These are phyloP conservation scores for Elsinoe perseae DNA, from an alignment of 2,329 filamentous ascomycete genomes.

Conservation along the genomic window DNA sequence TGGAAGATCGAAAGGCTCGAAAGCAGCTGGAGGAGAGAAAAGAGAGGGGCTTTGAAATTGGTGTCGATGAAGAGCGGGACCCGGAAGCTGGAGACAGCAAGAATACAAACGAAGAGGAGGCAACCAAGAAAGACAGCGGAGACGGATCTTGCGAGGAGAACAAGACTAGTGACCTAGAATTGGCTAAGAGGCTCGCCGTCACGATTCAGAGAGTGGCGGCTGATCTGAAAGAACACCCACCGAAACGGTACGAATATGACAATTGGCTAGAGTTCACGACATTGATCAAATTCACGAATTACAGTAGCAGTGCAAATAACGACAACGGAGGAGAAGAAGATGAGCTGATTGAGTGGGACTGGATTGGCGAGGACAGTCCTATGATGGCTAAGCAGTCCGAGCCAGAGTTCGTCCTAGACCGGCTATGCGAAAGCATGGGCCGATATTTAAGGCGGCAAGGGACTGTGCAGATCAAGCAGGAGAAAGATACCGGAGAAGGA, in stretches of 20 bases:
- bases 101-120: background rate
- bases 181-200: constrained; percentile 56
- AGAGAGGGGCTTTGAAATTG: constrained; percentile 40
- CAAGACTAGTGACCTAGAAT: constrained; percentile 40
- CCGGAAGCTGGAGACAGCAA: background rate
- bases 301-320: constrained; percentile 24
- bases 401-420: constrained; percentile 59
- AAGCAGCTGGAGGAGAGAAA: constrained; percentile 33
- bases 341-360: constrained; percentile 60
- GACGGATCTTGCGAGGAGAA: constrained; percentile 27
- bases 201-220: constrained; percentile 61
- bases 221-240: constrained; percentile 51
- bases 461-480: background rate
- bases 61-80: constrained; percentile 26
- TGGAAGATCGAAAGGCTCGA: constrained; percentile 30
- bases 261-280: constrained; percentile 81
- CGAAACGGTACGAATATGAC: constrained; percentile 66
- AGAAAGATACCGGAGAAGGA: constrained; percentile 10
- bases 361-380: constrained; percentile 62
- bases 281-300: constrained; percentile 54
- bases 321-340: constrained; percentile 47
- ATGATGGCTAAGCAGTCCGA: constrained; percentile 57
- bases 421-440: constrained; percentile 56
- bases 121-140: constrained; percentile 21
- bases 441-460: constrained; percentile 33